These are phyloP conservation scores for Penicillium argentinense DNA, from an alignment of 495 filamentous ascomycete species.

Conservation along the genomic window DNA sequence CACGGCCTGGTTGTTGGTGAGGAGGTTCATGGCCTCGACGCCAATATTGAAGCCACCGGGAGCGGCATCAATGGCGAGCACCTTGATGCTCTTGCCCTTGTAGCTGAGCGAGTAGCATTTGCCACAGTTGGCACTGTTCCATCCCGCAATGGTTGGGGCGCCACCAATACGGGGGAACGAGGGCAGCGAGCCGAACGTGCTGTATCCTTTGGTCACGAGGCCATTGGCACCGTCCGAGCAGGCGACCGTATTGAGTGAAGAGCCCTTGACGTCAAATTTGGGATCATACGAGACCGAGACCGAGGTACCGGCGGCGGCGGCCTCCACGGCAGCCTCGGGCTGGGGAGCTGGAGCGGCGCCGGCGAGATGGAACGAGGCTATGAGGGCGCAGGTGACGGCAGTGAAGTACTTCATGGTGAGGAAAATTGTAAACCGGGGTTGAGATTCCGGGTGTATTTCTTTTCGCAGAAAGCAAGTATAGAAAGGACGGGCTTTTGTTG, in stretches of 20 bases:
- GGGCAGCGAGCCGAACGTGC: conserved; percentile 58
- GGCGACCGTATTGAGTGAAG: conserved; percentile 62
- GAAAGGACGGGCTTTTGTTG: no score
- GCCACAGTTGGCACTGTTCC: conserved; percentile 63
- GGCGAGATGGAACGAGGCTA: conserved; percentile 18
- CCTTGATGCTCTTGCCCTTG: conserved; percentile 53
- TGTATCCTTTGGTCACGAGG: conserved; percentile 66
- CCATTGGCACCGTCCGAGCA: conserved; percentile 57
- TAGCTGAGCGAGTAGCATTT: conserved; percentile 67
- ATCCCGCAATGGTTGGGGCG: conserved; percentile 55
- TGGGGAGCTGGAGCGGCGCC: conserved; percentile 11
- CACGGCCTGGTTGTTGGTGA: conserved; percentile 59
- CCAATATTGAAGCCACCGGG: conserved; percentile 63
- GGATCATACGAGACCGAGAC: conserved; percentile 40
- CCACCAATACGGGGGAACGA: conserved; percentile 64
- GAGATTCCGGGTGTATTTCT: neutral
- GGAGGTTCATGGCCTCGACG: conserved; percentile 60
- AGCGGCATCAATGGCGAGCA: conserved; percentile 67
- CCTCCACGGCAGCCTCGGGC: neutral
- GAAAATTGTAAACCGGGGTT: no score
- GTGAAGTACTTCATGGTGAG: conserved; percentile 25
- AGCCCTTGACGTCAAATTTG: conserved; percentile 29
- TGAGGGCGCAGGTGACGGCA: conserved; percentile 17
- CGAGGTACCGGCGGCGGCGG: neutral
- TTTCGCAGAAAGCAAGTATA: no score